Percentiles rank a stretch among this genome's conserved stretches.
Evolutionary conservation across 208 protist species (phyloP).

Genomic region (Leishmania mexicana): DNA sequence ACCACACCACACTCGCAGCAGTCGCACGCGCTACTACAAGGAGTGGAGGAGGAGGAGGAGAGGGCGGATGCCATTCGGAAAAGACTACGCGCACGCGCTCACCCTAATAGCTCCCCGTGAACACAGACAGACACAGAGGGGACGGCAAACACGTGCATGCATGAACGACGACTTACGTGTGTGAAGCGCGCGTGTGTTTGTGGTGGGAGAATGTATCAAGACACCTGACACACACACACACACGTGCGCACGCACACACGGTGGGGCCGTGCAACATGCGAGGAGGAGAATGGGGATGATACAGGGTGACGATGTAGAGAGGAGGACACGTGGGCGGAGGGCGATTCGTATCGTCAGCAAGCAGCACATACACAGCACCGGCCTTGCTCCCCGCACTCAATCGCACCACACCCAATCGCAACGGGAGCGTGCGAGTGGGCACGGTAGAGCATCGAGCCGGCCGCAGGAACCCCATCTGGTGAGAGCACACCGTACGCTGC

Average conservation of each 20-base stretch:
- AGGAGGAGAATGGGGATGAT: neutral
- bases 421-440: neutral
- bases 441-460: neutral
- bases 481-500: neutral
- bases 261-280: neutral
- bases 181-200: neutral
- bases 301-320: neutral
- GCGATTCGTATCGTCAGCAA: neutral
- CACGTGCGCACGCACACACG: neutral
- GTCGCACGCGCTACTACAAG: constrained; percentile 27
- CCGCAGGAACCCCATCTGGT: neutral
- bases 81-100: neutral
- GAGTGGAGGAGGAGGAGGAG: neutral
- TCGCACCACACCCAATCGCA: neutral
- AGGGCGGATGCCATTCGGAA: neutral
- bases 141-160: neutral
- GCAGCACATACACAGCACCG: neutral
- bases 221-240: neutral
- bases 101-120: neutral
- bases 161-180: neutral
- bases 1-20: constrained; percentile 81
- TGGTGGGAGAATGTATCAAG: neutral
- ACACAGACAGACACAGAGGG: neutral
- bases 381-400: no score
- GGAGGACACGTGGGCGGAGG: neutral